Conservation (phyloP, 495 filamentous ascomycete species). For the Neurospora tetrasperma region DNA sequence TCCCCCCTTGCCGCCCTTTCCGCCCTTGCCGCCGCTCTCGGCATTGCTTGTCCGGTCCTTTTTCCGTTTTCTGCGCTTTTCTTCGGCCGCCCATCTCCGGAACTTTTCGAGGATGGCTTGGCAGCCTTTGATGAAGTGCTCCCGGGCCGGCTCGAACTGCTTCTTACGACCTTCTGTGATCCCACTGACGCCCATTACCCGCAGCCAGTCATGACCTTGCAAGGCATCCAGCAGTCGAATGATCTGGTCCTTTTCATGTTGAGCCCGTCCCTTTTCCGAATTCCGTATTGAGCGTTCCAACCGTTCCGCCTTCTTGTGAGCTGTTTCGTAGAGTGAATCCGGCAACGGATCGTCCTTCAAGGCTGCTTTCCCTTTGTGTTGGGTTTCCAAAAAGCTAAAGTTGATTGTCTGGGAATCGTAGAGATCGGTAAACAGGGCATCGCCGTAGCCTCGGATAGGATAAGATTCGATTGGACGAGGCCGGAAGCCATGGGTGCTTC, state of each 20-base stretch:
- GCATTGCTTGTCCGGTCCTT: constrained; percentile 48
- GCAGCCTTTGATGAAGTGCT: constrained; percentile 74
- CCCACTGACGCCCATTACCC: constrained; percentile 82
- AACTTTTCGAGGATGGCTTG: constrained; percentile 77
- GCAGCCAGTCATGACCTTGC: constrained; percentile 85
- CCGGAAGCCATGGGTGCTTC: constrained; percentile 26
- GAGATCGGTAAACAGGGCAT: constrained; percentile 36
- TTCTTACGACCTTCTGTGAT: constrained; percentile 75
- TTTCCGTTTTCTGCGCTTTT: constrained; percentile 65
- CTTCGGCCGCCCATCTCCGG: constrained; percentile 75
- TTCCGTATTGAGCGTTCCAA: constrained; percentile 89
- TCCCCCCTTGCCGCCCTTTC: constrained; percentile 16
- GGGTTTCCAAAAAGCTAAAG: constrained; percentile 41
- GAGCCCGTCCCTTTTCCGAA: constrained; percentile 80
- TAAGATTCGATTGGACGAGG: constrained; percentile 13
- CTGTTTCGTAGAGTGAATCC: constrained; percentile 54
- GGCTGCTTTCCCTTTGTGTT: constrained; percentile 22
- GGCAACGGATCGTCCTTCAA: constrained; percentile 53
- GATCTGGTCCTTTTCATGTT: constrained; percentile 84
- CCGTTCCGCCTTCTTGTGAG: constrained; percentile 71
- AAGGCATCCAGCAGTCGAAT: constrained; percentile 79
- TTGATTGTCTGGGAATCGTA: constrained; percentile 45
- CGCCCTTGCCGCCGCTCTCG: constrained; percentile 33
- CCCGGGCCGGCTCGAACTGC: constrained; percentile 74
- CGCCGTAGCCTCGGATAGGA: constrained; percentile 37